Conservation (phyloP, 2,329 filamentous ascomycete species). For the Sporothrix variecibatus region DNA sequence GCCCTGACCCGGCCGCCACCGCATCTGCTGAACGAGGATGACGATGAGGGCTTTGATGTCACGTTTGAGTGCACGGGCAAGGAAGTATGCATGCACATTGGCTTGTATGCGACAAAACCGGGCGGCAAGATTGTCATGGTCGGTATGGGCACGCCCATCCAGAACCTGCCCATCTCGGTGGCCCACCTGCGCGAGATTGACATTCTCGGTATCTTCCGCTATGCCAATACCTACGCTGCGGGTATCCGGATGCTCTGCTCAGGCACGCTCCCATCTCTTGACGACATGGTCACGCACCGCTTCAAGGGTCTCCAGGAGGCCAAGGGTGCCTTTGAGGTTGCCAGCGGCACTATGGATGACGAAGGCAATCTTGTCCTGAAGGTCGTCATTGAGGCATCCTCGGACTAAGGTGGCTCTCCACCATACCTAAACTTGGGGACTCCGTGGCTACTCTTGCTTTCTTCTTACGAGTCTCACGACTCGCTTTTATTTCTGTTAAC, state of each 20-base stretch:
- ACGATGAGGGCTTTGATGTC: conserved; percentile 67
- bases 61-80: conserved; percentile 79
- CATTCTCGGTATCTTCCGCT: conserved; percentile 76
- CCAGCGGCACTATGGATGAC: conserved; percentile 66
- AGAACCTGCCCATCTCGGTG: conserved; percentile 71
- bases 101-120: conserved; percentile 69
- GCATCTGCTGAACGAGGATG: conserved; percentile 48
- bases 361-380: conserved; percentile 71
- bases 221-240: conserved; percentile 72
- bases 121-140: conserved; percentile 76
- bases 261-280: conserved; percentile 61
- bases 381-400: conserved; percentile 58
- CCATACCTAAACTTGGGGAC: neutral
- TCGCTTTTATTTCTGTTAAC: neutral
- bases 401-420: neutral
- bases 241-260: conserved; percentile 65
- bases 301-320: conserved; percentile 66
- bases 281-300: conserved; percentile 72
- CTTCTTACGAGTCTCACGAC: neutral
- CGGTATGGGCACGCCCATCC: conserved; percentile 76
- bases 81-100: conserved; percentile 71
- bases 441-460: neutral
- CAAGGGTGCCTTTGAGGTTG: conserved; percentile 68
- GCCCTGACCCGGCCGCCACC: conserved; percentile 41
- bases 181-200: conserved; percentile 75